phyloP scores from a whole-genome alignment of 1,139 yeast genomes.

The Saccharomycopsis hybrid region DNA sequence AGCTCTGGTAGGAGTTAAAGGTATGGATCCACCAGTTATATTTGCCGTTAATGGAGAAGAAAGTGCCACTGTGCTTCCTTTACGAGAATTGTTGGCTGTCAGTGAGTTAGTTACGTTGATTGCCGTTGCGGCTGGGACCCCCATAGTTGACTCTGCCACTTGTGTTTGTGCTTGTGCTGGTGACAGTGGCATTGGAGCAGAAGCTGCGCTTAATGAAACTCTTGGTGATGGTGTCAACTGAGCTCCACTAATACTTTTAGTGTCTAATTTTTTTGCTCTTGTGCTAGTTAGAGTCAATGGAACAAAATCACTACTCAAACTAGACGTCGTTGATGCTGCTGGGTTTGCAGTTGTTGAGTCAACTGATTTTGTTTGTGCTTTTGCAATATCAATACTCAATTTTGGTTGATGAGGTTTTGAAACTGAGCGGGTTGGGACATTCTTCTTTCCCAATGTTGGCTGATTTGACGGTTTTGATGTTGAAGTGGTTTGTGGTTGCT shows the following conservation, averaged over 20 bases:
- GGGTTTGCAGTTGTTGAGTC: too few relatives aligned
- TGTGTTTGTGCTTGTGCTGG: not conserved
- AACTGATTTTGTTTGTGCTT: too few relatives aligned
- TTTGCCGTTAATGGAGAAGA: not conserved
- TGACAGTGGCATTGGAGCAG: not conserved
- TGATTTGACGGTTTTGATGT: not conserved
- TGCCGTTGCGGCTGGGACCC: not conserved
- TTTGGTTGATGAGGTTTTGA: too few relatives aligned
- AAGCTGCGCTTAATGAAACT: not conserved
- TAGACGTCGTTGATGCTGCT: too few relatives aligned
- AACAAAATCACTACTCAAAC: too few relatives aligned
- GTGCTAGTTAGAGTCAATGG: too few relatives aligned
- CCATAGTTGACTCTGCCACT: not conserved
- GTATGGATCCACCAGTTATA: not conserved
- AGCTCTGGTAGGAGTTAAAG: too few relatives aligned
- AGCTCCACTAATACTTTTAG: too few relatives aligned
- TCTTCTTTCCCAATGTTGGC: not conserved
- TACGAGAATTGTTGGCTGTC: not conserved
- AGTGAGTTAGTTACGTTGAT: not conserved
- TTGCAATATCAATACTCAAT: too few relatives aligned
- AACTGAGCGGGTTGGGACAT: too few relatives aligned
- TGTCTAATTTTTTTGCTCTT: too few relatives aligned
- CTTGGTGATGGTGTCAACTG: not conserved
- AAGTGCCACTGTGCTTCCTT: not conserved
- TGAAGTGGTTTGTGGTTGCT: not conserved